Percentiles rank a stretch among this genome's conserved stretches.
phyloP scores from a whole-genome alignment of 148 eudicot genomes.

The Rhododendron ferrugineum region DNA sequence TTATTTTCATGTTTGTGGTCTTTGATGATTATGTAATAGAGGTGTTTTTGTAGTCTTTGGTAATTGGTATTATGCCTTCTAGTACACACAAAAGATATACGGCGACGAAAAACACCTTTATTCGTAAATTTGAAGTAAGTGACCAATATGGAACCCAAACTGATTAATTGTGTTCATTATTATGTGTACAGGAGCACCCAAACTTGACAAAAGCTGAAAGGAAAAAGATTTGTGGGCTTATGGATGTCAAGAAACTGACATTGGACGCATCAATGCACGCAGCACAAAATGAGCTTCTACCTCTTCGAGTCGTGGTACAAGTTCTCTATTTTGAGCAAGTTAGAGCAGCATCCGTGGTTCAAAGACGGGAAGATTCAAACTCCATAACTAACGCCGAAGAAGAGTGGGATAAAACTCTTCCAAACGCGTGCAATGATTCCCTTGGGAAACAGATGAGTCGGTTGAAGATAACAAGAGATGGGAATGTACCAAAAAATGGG shows the following conservation, averaged over 20 bases:
- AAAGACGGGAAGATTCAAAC: constrained; percentile 26
- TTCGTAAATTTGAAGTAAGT: background rate
- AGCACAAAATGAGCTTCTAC: constrained; percentile 81
- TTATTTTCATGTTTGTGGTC: background rate
- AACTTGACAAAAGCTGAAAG: constrained; percentile 52
- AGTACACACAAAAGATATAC: no score
- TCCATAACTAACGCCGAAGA: constrained; percentile 37
- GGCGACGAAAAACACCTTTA: no score
- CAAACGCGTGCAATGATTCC: constrained; percentile 34
- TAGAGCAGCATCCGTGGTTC: constrained; percentile 37
- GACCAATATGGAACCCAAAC: background rate
- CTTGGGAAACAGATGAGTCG: constrained; percentile 47
- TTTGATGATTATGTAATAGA: background rate
- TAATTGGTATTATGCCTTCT: no score
- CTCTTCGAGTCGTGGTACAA: constrained; percentile 78
- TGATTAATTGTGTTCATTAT: background rate
- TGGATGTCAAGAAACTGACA: constrained; percentile 71
- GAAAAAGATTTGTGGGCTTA: constrained; percentile 62
- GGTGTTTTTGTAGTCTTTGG: background rate
- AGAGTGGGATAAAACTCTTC: constrained; percentile 39
- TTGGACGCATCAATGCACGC: constrained; percentile 70
- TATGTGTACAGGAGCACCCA: constrained; percentile 55
- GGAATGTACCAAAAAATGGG: constrained; percentile 22
- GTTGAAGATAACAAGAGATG: constrained; percentile 40
- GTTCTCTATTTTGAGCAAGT: constrained; percentile 77